Evolutionary conservation across 1,284 basidiomycete species (phyloP), one percentile per base, ranked within the genome.

Genomic region (Dichomitus squalens): DNA sequence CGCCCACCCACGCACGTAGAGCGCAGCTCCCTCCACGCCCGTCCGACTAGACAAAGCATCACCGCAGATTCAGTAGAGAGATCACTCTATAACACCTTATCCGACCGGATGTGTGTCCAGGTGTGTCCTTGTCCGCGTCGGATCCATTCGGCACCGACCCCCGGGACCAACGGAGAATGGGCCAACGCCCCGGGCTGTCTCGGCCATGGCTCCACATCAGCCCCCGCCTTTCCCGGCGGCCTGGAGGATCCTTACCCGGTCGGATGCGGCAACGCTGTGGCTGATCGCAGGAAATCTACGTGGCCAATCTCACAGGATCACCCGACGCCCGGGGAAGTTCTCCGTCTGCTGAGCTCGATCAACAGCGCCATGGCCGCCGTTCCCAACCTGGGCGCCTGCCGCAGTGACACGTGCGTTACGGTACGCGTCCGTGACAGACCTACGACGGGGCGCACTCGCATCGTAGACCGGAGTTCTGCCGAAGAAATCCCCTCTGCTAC

Each of bases 381-480:
- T 29, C n/a, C 18, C 49, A 16, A 7, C n/a, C 23, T 21, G 33
- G 20, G 34, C 21, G 20, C 33, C 16, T 20, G 16, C 4, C 11
- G 43, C 23, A 25, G 49, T 50, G 49, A 50, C 50, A 34, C n/a
- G 31, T 38, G 39, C 50, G 50, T 52, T 38, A 40, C 50, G 38
- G 27, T 38, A 52, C 50, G 39, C 50, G 50, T 52, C 23, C 18
- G 50, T 52, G 50, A 52, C 50, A 23, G 25, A 11, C 16, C 27
- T 25, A 25, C 9, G 6, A 4, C 8, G 27, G 11, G 14, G 46
- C 31, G 21, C 29, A 33, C 29, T 20, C 40, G 23, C 20, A 20
- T 23, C n/a, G 31, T 40, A 27, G n/a, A 35, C 41, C 41, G 25
- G 9, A 16, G 8, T 41, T 44, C 54, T 16, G 33, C 52, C 43